phyloP scores from a whole-genome alignment of 2,329 filamentous ascomycete species.

The Aspergillus brunneoviolaceus region DNA sequence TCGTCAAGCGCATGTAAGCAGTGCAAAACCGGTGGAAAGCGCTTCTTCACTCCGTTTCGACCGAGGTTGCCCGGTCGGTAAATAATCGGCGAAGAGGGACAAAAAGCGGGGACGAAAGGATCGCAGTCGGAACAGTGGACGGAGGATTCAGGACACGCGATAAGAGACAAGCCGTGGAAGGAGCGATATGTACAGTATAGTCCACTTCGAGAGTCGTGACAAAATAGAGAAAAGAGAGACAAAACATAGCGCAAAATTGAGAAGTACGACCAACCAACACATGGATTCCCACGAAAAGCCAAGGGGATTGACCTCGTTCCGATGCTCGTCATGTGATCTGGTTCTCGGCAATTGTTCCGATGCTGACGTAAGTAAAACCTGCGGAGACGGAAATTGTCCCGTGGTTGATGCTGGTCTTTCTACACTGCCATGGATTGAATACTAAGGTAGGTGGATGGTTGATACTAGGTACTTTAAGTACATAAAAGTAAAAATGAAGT shows the following conservation, averaged over 20 bases:
- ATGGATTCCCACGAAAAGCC: slow-evolving; percentile 20
- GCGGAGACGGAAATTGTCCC: not conserved
- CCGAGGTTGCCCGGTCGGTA: slow-evolving; percentile 13
- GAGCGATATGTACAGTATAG: not conserved
- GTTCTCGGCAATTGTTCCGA: slow-evolving; percentile 11
- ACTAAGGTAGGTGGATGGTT: not conserved
- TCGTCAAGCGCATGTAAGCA: not conserved
- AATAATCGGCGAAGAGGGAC: slow-evolving; percentile 12
- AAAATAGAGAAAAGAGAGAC: not conserved
- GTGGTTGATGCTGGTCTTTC: not conserved
- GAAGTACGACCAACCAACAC: not conserved
- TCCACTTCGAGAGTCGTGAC: not conserved
- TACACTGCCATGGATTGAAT: too few species aligned
- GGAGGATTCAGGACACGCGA: not conserved
- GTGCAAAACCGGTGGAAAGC: not conserved
- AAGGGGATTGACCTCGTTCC: slow-evolving; percentile 10
- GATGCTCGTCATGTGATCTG: slow-evolving; percentile 26
- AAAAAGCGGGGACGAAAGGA: slow-evolving; percentile 13
- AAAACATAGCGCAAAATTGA: not conserved
- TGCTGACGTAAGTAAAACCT: not conserved
- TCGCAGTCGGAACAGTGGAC: not conserved
- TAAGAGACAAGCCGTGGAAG: not conserved
- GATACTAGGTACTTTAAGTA: not conserved
- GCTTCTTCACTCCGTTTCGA: slow-evolving; percentile 1
- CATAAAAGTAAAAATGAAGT: not conserved